phyloP scores from a whole-genome alignment of 2,329 filamentous ascomycete species.

The Phaeosphaeriaceae sp. region DNA sequence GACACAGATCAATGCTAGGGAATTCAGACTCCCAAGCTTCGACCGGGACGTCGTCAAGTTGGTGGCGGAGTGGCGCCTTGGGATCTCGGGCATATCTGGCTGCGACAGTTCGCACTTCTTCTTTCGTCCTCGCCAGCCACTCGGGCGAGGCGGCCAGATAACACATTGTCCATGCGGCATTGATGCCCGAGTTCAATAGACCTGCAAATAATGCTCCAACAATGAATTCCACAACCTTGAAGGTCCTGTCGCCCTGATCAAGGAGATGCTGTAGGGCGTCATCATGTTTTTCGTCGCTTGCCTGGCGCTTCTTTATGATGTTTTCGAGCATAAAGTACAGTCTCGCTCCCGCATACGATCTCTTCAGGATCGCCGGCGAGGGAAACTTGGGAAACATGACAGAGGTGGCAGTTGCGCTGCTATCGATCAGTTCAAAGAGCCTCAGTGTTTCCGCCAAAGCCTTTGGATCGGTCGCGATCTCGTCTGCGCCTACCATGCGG shows the following conservation, averaged over 20 bases:
- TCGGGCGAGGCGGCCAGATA: slow-evolving; percentile 45
- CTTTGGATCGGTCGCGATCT: slow-evolving; percentile 58
- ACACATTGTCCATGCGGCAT: slow-evolving; percentile 58
- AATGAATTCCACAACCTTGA: slow-evolving; percentile 57
- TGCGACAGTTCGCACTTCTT: slow-evolving; percentile 57
- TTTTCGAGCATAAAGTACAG: slow-evolving; percentile 59
- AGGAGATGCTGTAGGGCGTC: slow-evolving; percentile 63
- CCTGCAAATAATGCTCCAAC: slow-evolving; percentile 64
- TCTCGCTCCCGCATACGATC: slow-evolving; percentile 54
- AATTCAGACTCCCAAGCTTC: slow-evolving; percentile 65
- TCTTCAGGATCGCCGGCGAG: slow-evolving; percentile 52
- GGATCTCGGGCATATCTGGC: slow-evolving; percentile 51
- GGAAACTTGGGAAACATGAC: slow-evolving; percentile 64
- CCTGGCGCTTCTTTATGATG: slow-evolving; percentile 56
- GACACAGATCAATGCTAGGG: slow-evolving; percentile 58
- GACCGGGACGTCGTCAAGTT: slow-evolving; percentile 55
- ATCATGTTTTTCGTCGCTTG: slow-evolving; percentile 51
- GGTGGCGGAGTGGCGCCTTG: slow-evolving; percentile 43
- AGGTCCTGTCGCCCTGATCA: slow-evolving; percentile 57
- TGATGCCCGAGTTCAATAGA: slow-evolving; percentile 64
- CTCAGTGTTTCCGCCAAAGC: slow-evolving; percentile 53
- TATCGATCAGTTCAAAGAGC: slow-evolving; percentile 58
- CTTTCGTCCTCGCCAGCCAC: slow-evolving; percentile 55
- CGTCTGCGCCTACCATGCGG: slow-evolving; percentile 60
- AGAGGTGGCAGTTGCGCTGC: slow-evolving; percentile 50